A percentile compares a stretch with the other conserved stretches of the same genome.
phyloP scores from a whole-genome alignment of 306 rosid species.

The Begonia loranthoides region DNA sequence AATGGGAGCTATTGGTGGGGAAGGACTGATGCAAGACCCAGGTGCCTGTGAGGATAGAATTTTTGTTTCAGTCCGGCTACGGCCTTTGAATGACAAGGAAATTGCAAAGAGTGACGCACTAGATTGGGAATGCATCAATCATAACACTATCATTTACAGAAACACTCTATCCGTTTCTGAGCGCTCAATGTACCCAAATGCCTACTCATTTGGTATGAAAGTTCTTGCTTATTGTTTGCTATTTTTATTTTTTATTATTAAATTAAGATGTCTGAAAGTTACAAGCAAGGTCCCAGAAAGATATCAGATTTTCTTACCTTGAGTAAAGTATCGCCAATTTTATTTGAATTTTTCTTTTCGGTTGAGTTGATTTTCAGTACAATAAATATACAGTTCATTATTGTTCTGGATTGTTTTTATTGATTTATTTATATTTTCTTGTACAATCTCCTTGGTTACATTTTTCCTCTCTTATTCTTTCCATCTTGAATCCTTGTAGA shows the following conservation, averaged over 20 bases:
- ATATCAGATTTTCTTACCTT: too few relatives aligned
- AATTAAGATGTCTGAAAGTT: too few relatives aligned
- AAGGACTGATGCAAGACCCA: slow-evolving; percentile 37
- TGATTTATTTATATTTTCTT: too few relatives aligned
- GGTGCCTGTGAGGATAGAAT: slow-evolving; percentile 45
- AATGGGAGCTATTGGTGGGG: slow-evolving; percentile 70
- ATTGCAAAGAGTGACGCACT: slow-evolving; percentile 50
- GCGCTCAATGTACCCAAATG: slow-evolving; percentile 88
- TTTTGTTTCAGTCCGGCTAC: slow-evolving; percentile 74
- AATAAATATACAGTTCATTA: too few relatives aligned
- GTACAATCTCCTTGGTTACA: neutral
- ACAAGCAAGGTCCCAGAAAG: too few relatives aligned
- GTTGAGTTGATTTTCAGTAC: too few relatives aligned
- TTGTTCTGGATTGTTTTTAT: too few relatives aligned
- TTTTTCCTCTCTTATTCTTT: slow-evolving; percentile 12
- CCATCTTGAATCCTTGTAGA: slow-evolving; percentile 27
- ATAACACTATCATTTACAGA: slow-evolving; percentile 64
- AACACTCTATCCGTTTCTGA: slow-evolving; percentile 80
- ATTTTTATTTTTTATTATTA: too few relatives aligned
- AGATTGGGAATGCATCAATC: slow-evolving; percentile 96
- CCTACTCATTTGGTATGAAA: slow-evolving; percentile 78
- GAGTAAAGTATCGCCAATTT: too few relatives aligned
- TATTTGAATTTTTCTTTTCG: too few relatives aligned
- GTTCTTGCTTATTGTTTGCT: neutral
- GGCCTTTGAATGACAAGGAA: slow-evolving; percentile 81